phyloP scores from a whole-genome alignment of 2,329 filamentous ascomycete genomes.

The Calonectria henricotiae region DNA sequence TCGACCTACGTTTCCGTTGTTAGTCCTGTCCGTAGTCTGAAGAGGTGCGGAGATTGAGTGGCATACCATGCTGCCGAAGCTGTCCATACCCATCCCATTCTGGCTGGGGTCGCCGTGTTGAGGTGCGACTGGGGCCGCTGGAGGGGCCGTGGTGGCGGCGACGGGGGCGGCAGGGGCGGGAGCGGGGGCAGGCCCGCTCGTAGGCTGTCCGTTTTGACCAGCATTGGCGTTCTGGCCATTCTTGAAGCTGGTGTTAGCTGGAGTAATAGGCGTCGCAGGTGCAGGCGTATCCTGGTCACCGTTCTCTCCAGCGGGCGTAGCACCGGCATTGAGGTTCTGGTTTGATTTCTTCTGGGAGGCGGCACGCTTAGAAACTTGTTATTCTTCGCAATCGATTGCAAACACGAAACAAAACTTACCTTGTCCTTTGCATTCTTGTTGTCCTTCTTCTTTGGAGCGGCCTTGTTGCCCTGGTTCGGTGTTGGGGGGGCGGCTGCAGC shows the following conservation, averaged over 20 bases:
- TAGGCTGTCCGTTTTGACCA: slow-evolving; percentile 56
- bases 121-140: slow-evolving; percentile 63
- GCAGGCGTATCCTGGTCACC: slow-evolving; percentile 73
- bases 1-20: slow-evolving; percentile 57
- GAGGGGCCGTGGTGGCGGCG: slow-evolving; percentile 56
- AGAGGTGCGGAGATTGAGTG: slow-evolving; percentile 30
- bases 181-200: slow-evolving; percentile 50
- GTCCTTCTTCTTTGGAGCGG: slow-evolving; percentile 85
- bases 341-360: slow-evolving; percentile 77
- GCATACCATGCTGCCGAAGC: slow-evolving; percentile 64
- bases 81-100: slow-evolving; percentile 64
- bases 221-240: slow-evolving; percentile 52
- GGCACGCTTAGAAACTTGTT: slow-evolving; percentile 59
- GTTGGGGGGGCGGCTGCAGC: slow-evolving; percentile 81
- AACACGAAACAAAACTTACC: slow-evolving; percentile 67
- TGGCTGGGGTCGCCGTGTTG: slow-evolving; percentile 67
- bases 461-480: slow-evolving; percentile 81
- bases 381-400: slow-evolving; percentile 32
- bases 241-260: slow-evolving; percentile 69
- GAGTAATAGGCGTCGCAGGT: slow-evolving; percentile 77
- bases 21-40: slow-evolving; percentile 17
- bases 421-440: slow-evolving; percentile 77
- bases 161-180: slow-evolving; percentile 53
- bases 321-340: slow-evolving; percentile 66
- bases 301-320: slow-evolving; percentile 73